Base-by-base conservation (phyloP, 352 stramenopile species). In the Phytophthora hybrid region DNA sequence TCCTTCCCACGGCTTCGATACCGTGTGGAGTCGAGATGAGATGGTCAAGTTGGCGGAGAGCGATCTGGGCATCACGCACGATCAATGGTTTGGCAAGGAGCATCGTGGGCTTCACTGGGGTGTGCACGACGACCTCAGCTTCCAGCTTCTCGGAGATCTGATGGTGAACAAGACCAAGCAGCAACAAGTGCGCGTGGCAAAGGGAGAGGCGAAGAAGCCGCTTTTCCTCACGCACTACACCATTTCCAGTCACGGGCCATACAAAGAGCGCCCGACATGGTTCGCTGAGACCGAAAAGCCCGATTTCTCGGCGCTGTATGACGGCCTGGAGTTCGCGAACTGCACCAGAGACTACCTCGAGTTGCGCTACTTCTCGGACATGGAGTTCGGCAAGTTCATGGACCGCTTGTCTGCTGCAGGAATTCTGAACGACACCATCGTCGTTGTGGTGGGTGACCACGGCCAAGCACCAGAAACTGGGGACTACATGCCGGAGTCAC, bases 201-300 rank as follows among this genome's bases (percentile, higher is more conserved):
- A 39, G 26, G 66, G 66, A 0, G 29, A 80, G 13, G 29, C 53
- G 0, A 87, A 82, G 57, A 68, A 76, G 34, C 76, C 82, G 23
- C 79, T 84, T 8, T 90, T 85, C 67, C 62, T 87, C 46, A 87
- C 79, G 6, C 79, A 87, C 53, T 90, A 84, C 66, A 85, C 83
- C 26, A 90, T 90, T 67, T 87, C 78, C 6, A 88, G 78, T 55
- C 83, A 90, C 66, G 67, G 66, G 9, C 60, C 66, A 14, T 90
- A 76, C 61, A 44, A 63, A 29, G 59, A 77, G 7, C 62, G 69
- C 2, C 79, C 83, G 4, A 66, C 75, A 59, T 88, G 83, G 83
- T 85, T 78, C 60, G 52, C 75, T 0, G 32, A 77, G 1, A 0
- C 23, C 0, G 64, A 77, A 4, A 70, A 83, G 5, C 80, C 80